phyloP scores from a whole-genome alignment of 1,284 basidiomycete genomes.

The Leccinum fuscescens region DNA sequence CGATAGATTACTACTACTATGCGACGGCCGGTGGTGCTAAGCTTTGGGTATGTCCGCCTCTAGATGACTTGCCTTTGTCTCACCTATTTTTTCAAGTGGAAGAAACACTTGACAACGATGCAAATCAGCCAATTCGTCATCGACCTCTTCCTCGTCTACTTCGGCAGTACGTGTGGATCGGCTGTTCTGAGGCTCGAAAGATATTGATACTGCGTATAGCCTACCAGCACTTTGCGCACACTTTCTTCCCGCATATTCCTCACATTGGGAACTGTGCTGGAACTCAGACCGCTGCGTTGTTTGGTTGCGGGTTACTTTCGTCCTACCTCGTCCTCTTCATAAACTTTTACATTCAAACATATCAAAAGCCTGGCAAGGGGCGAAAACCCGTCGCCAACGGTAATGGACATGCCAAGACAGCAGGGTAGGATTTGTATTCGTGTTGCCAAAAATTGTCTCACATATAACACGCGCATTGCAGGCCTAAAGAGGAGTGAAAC shows the following conservation, averaged over 20 bases:
- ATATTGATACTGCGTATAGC: conserved; percentile 46
- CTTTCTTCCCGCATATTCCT: conserved; percentile 66
- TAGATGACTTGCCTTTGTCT: background rate
- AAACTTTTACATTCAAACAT: conserved; percentile 85
- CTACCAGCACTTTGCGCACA: conserved; percentile 78
- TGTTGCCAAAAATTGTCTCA: background rate
- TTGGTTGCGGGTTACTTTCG: conserved; percentile 86
- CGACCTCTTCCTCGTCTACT: conserved; percentile 88
- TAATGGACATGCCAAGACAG: conserved; percentile 33
- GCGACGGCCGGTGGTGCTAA: conserved; percentile 92
- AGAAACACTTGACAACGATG: conserved; percentile 92
- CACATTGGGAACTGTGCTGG: conserved; percentile 83
- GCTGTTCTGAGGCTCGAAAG: background rate
- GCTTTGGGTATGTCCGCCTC: conserved; percentile 79
- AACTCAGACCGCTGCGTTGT: conserved; percentile 82
- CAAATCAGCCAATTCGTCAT: conserved; percentile 96
- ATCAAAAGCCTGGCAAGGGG: conserved; percentile 59
- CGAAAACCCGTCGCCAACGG: conserved; percentile 39
- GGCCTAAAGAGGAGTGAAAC: conserved; percentile 27
- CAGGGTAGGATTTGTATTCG: conserved; percentile 19
- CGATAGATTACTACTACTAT: conserved; percentile 92
- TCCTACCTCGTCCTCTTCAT: conserved; percentile 91
- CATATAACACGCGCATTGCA: conserved; percentile 4
- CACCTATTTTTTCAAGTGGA: conserved; percentile 68
- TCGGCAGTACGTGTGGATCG: conserved; percentile 72